Percentiles rank a stretch among this genome's conserved stretches.
phyloP scores from a whole-genome alignment of 1,284 basidiomycete species.

The Malassezia yamatoensis region DNA sequence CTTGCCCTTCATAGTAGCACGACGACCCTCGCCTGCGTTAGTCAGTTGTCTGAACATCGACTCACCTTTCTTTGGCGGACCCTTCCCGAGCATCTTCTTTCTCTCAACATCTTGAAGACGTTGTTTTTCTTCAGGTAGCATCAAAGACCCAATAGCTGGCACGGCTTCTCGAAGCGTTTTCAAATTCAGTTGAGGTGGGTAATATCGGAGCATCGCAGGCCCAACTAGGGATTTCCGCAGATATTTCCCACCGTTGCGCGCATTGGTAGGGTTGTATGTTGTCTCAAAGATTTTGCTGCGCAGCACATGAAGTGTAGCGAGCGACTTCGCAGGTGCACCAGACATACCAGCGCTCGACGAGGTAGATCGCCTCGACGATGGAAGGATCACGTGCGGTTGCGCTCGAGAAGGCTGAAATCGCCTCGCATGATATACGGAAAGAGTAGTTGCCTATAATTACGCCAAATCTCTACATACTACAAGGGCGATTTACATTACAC shows the following conservation, averaged over 20 bases:
- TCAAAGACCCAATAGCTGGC: slow-evolving; percentile 19
- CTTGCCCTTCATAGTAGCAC: slow-evolving; percentile 44
- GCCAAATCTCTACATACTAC: too few relatives aligned
- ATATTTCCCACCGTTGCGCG: slow-evolving; percentile 37
- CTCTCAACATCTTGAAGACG: slow-evolving; percentile 34
- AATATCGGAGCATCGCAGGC: slow-evolving; percentile 40
- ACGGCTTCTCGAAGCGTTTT: slow-evolving; percentile 19
- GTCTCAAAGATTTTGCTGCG: slow-evolving; percentile 32
- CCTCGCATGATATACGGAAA: too few relatives aligned
- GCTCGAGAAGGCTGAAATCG: too few relatives aligned
- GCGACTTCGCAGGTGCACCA: slow-evolving; percentile 23
- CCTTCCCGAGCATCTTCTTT: slow-evolving; percentile 41
- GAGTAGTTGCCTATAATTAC: too few relatives aligned
- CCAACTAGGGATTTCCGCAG: slow-evolving; percentile 34
- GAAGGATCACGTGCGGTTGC: too few relatives aligned
- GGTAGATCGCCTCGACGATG: neutral
- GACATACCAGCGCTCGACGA: slow-evolving; percentile 12
- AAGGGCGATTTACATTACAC: too few relatives aligned
- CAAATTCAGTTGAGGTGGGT: slow-evolving; percentile 37
- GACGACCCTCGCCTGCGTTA: slow-evolving; percentile 37
- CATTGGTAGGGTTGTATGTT: slow-evolving; percentile 28
- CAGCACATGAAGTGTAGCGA: slow-evolving; percentile 27
- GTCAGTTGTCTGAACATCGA: slow-evolving; percentile 5
- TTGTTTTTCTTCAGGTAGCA: slow-evolving; percentile 27
- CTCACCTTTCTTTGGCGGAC: slow-evolving; percentile 47